These are phyloP conservation scores for Myriangium duriaei DNA, from an alignment of 2,329 filamentous ascomycete genomes.

Conservation along the genomic window DNA sequence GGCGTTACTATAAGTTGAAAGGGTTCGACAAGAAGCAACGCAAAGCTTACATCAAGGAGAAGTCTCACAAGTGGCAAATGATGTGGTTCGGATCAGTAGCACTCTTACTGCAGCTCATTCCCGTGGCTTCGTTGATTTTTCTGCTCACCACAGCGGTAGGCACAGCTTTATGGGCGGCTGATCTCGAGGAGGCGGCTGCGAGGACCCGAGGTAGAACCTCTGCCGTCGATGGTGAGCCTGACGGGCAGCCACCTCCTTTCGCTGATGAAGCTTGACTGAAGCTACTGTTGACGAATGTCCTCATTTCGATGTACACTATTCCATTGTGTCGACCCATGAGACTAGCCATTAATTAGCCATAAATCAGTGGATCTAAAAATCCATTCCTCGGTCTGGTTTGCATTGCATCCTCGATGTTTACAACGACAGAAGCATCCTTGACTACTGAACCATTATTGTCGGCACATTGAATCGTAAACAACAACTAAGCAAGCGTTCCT, in stretches of 20 bases:
- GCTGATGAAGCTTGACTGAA: constrained; percentile 22
- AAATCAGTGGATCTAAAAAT: no score
- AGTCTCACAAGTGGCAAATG: constrained; percentile 63
- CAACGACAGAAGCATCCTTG: no score
- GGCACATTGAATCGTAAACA: no score
- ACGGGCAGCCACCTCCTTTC: constrained; percentile 16
- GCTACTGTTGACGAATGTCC: no score
- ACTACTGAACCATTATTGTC: no score
- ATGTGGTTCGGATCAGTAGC: constrained; percentile 86
- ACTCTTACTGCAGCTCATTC: constrained; percentile 74
- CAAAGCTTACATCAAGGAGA: constrained; percentile 53
- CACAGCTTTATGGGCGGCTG: constrained; percentile 73
- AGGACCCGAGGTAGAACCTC: constrained; percentile 9
- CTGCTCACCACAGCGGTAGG: constrained; percentile 76
- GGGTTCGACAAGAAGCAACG: constrained; percentile 62
- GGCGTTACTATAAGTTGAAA: constrained; percentile 75
- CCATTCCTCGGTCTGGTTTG: no score
- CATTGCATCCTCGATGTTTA: no score
- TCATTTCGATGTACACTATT: no score
- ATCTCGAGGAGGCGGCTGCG: constrained; percentile 48
- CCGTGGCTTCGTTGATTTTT: constrained; percentile 87
- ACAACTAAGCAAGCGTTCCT: no score
- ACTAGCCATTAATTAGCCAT: no score
- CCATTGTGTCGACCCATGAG: no score
- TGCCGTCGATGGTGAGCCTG: constrained; percentile 13